phyloP scores from a whole-genome alignment of 2,329 filamentous ascomycete species.

The Trichophyton simii region DNA sequence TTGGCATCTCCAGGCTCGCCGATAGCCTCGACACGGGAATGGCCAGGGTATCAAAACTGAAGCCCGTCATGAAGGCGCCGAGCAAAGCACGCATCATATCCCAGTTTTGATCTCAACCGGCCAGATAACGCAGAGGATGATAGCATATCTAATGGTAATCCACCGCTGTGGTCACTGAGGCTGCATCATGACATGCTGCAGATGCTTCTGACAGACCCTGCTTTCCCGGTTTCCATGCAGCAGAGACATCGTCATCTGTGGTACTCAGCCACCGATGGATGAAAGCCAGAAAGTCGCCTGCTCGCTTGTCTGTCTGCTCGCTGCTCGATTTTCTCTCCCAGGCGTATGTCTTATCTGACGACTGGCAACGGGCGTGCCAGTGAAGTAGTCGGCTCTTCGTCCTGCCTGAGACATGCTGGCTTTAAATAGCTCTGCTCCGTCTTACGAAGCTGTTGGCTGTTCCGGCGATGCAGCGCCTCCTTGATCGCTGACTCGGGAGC shows the following conservation, averaged over 20 bases:
- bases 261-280: neutral
- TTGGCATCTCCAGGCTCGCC: neutral
- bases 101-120: neutral
- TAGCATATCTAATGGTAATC: too few relatives aligned
- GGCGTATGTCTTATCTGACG: neutral
- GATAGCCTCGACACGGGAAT: neutral
- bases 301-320: neutral
- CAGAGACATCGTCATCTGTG: constrained; percentile 1
- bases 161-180: too few relatives aligned
- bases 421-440: neutral
- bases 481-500: neutral
- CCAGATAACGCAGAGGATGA: neutral
- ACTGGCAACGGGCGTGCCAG: neutral
- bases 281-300: neutral
- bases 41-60: too few relatives aligned
- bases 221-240: neutral
- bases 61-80: too few relatives aligned
- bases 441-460: neutral
- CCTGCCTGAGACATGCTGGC: neutral
- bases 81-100: neutral
- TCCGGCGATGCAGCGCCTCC: neutral
- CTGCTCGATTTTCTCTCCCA: neutral
- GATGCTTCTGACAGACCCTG: neutral
- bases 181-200: neutral
- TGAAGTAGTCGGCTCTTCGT: neutral